phyloP scores from a whole-genome alignment of 106 monocot species.

The Xerophyta viscosa region DNA sequence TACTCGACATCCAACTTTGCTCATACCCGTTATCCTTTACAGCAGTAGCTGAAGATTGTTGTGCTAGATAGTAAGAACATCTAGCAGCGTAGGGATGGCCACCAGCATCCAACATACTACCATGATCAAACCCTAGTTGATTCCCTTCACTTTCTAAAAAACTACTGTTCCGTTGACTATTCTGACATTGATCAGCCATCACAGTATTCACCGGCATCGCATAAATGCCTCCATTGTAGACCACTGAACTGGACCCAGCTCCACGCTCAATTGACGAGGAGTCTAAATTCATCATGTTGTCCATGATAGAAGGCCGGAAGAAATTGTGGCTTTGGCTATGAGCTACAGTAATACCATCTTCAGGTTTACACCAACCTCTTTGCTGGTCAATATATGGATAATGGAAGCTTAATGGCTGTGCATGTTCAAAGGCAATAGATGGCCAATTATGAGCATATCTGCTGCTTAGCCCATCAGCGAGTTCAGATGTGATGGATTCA shows the following conservation, averaged over 20 bases:
- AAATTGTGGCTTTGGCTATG: slow-evolving; percentile 42
- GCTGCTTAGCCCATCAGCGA: slow-evolving; percentile 25
- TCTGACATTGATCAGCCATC: slow-evolving; percentile 27
- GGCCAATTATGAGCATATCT: slow-evolving; percentile 42
- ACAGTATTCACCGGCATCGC: slow-evolving; percentile 34
- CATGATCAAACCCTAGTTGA: too few species aligned
- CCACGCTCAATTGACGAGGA: slow-evolving; percentile 12
- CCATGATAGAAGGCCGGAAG: slow-evolving; percentile 33
- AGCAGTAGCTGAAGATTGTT: slow-evolving; percentile 16
- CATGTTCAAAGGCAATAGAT: slow-evolving; percentile 49
- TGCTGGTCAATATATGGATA: slow-evolving; percentile 25
- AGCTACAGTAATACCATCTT: slow-evolving; percentile 24
- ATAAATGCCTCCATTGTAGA: slow-evolving; percentile 15
- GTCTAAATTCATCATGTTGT: slow-evolving; percentile 21
- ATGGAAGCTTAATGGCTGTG: slow-evolving; percentile 18
- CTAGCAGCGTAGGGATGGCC: slow-evolving; percentile 35
- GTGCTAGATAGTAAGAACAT: slow-evolving; percentile 38
- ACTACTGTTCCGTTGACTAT: slow-evolving; percentile 13
- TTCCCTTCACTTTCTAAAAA: slow-evolving; percentile 17
- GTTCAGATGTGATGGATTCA: slow-evolving; percentile 14
- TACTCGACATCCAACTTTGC: slow-evolving; percentile 21
- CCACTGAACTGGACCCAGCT: slow-evolving; percentile 19
- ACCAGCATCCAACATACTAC: slow-evolving; percentile 13
- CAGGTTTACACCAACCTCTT: slow-evolving; percentile 62
- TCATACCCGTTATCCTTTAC: slow-evolving; percentile 17